A percentile compares a stretch with the other conserved stretches of the same genome.
Evolutionary conservation across 805 yeast genomes (phyloP).

Genomic region (Yamadazyma kitorensis): DNA sequence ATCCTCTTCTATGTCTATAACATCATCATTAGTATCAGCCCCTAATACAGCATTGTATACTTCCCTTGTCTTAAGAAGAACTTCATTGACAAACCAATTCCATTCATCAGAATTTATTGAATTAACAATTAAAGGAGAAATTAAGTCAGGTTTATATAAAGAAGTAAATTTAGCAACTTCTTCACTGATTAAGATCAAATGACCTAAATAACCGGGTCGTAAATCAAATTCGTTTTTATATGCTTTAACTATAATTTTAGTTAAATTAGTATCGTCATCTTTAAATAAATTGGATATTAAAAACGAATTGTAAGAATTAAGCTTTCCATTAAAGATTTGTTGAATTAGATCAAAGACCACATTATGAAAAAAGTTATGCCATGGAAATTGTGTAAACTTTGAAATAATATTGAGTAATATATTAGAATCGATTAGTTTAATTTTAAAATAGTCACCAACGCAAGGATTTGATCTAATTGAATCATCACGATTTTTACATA

Average conservation of each 20-base stretch:
- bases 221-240: conserved; percentile 40
- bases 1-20: conserved; percentile 20
- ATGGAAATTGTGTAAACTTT: conserved; percentile 82
- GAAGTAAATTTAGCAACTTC: conserved; percentile 87
- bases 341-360: conserved; percentile 96
- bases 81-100: conserved; percentile 50
- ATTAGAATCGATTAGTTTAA: conserved; percentile 71
- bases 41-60: conserved; percentile 58
- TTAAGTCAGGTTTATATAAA: conserved; percentile 57
- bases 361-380: conserved; percentile 97
- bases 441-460: conserved; percentile 85
- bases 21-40: conserved; percentile 31
- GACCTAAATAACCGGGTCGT: conserved; percentile 96
- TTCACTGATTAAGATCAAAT: conserved; percentile 86
- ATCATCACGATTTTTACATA: conserved; percentile 30
- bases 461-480: conserved; percentile 54
- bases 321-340: conserved; percentile 89
- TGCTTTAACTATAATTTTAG: conserved; percentile 24
- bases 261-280: conserved; percentile 20
- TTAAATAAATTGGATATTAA: conserved; percentile 32
- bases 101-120: conserved; percentile 48
- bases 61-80: conserved; percentile 50
- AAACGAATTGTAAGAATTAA: conserved; percentile 75
- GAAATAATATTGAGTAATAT: conserved; percentile 65
- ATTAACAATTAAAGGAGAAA: conserved; percentile 51